These are phyloP conservation scores for Epichloe hybrida DNA, from an alignment of 2,329 filamentous ascomycete genomes.

Conservation along the genomic window DNA sequence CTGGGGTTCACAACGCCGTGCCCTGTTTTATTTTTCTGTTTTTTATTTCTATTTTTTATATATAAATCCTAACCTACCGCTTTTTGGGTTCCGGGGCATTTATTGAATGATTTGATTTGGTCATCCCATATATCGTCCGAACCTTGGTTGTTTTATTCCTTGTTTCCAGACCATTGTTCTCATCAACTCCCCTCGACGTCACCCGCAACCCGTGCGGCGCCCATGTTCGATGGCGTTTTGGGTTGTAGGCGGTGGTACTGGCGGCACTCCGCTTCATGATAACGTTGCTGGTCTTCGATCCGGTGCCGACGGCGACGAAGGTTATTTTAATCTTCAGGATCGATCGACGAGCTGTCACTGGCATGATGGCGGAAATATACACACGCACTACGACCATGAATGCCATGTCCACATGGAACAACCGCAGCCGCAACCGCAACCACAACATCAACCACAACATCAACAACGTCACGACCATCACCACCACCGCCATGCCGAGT, in stretches of 20 bases:
- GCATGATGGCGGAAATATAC: neutral
- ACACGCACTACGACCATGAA: neutral
- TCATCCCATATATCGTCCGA: neutral
- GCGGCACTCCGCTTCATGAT: constrained; percentile 14
- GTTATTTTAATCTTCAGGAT: neutral
- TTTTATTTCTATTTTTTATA: no score
- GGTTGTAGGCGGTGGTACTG: constrained; percentile 20
- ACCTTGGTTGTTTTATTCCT: neutral
- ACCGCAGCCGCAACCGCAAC: neutral
- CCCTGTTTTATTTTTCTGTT: neutral
- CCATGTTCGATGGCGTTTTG: constrained; percentile 27
- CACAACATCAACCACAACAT: neutral
- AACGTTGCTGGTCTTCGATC: constrained; percentile 5
- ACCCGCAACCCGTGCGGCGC: neutral
- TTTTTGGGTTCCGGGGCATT: neutral
- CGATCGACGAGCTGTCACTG: neutral
- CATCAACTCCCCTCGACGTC: neutral
- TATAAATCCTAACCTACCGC: neutral
- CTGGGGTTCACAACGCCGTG: neutral
- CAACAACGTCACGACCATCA: neutral
- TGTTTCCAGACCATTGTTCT: neutral
- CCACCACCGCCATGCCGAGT: constrained; percentile 7
- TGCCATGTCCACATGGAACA: neutral
- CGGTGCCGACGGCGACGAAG: neutral
- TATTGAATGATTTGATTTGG: neutral